These are phyloP conservation scores for Mentha longifolia DNA, from an alignment of 257 asterid species.

Conservation along the genomic window DNA sequence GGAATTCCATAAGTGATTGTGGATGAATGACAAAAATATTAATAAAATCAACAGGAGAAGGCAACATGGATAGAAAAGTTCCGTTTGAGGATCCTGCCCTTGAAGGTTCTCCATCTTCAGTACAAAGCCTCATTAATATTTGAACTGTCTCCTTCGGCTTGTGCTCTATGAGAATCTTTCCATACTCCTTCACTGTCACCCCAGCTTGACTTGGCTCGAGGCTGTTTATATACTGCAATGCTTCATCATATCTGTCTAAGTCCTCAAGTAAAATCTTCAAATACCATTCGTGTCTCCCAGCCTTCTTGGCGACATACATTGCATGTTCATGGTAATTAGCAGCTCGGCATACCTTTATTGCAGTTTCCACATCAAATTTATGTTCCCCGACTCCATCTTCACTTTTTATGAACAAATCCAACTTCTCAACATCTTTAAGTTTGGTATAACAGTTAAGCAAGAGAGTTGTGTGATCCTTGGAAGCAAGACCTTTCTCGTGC, in stretches of 20 bases:
- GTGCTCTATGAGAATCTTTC: conserved; percentile 88
- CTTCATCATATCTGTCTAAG: conserved; percentile 89
- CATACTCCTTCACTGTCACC: conserved; percentile 88
- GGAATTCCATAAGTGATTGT: conserved; percentile 88
- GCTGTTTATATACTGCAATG: conserved; percentile 81
- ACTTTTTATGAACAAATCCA: conserved; percentile 77
- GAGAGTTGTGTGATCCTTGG: conserved; percentile 96
- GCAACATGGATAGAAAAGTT: conserved; percentile 82
- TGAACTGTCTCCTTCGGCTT: conserved; percentile 84
- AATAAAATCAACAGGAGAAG: conserved; percentile 97
- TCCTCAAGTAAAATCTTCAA: conserved; percentile 96
- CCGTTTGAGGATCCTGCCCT: conserved; percentile 55
- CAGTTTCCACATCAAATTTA: conserved; percentile 95
- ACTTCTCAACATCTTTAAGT: conserved; percentile 91
- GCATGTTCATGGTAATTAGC: conserved; percentile 99
- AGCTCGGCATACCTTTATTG: conserved; percentile 93
- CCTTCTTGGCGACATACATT: conserved; percentile 93
- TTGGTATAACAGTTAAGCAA: conserved; percentile 94
- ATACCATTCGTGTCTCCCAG: conserved; percentile 96
- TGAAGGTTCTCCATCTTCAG: conserved; percentile 75
- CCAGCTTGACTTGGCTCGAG: conserved; percentile 99
- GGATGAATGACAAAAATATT: conserved; percentile 85
- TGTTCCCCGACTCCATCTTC: conserved; percentile 84
- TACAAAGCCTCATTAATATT: conserved; percentile 89
- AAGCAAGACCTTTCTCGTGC: conserved; percentile 92